Conservation (phyloP, 371 early-diverging fungal species). For the Mortierella sp. region DNA sequence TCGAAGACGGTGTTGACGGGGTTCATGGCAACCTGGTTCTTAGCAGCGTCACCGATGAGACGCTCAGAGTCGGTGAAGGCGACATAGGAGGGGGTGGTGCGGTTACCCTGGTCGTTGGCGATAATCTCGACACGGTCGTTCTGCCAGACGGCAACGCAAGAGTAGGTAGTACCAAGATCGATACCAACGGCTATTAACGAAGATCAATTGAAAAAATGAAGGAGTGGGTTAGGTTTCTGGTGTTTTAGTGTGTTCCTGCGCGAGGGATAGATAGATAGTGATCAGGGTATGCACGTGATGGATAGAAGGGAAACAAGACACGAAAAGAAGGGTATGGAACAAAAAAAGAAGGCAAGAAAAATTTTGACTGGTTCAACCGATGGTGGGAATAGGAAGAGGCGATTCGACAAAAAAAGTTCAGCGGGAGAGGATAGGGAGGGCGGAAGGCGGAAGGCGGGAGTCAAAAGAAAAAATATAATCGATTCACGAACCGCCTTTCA, state of each 20-base stretch:
- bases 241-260: not conserved
- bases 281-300: constrained; percentile 28
- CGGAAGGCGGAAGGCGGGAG: not conserved
- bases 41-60: constrained; percentile 96
- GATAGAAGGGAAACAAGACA: not conserved
- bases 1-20: constrained; percentile 95
- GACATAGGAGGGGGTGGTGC: constrained; percentile 97
- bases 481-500: not conserved
- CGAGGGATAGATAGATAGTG: not conserved
- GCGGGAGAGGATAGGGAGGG: not conserved
- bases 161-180: constrained; percentile 99
- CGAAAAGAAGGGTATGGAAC: constrained; percentile 38
- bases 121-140: constrained; percentile 98
- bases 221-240: constrained; percentile 1
- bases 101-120: constrained; percentile 98
- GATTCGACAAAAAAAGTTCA: not conserved
- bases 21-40: constrained; percentile 94
- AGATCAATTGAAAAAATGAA: constrained; percentile 1
- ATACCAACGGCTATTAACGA: constrained; percentile 76
- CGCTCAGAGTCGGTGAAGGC: constrained; percentile 94
- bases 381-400: too few species aligned
- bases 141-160: constrained; percentile 98
- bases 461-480: not conserved
- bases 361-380: not conserved
- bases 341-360: constrained; percentile 14